A percentile compares a stretch with the other conserved stretches of the same genome.
Conservation (phyloP, 2,329 filamentous ascomycete species). For the Byssothecium circinans region DNA sequence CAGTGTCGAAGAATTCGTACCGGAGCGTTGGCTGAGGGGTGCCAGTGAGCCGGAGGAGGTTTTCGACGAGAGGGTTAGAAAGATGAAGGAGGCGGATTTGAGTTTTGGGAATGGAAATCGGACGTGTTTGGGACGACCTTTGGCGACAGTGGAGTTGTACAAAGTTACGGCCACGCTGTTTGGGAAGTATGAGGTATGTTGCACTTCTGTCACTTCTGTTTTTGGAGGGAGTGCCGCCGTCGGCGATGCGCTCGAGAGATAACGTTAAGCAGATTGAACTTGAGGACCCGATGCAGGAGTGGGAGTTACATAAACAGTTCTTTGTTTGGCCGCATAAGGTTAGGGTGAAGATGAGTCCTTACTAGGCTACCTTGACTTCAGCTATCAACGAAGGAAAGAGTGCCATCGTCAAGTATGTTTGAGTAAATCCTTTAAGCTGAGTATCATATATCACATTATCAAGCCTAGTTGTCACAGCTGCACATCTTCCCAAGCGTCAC, state of each 20-base stretch:
- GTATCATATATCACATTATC: too few species aligned
- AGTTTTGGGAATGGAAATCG: constrained; percentile 35
- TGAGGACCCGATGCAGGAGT: constrained; percentile 40
- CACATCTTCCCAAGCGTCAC: too few species aligned
- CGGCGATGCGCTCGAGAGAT: not conserved
- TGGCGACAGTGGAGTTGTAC: constrained; percentile 35
- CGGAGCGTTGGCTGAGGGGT: constrained; percentile 39
- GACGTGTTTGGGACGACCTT: constrained; percentile 30
- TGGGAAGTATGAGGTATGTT: constrained; percentile 47
- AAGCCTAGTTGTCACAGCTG: too few species aligned
- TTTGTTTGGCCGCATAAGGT: constrained; percentile 44
- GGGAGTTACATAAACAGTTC: constrained; percentile 47
- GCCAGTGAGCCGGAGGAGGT: constrained; percentile 14
- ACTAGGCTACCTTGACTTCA: too few species aligned
- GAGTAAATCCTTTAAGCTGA: too few species aligned
- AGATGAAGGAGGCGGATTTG: constrained; percentile 41
- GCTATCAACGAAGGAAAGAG: too few species aligned
- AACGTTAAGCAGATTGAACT: constrained; percentile 35
- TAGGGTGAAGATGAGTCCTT: constrained; percentile 25
- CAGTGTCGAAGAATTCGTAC: constrained; percentile 21
- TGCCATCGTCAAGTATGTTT: too few species aligned
- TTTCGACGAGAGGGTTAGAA: constrained; percentile 22
- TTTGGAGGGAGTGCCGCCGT: not conserved
- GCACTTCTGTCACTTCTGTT: not conserved
- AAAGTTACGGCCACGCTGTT: constrained; percentile 59